Conservation (phyloP, 257 asterid genomes). For the Orobanche coerulescens region DNA sequence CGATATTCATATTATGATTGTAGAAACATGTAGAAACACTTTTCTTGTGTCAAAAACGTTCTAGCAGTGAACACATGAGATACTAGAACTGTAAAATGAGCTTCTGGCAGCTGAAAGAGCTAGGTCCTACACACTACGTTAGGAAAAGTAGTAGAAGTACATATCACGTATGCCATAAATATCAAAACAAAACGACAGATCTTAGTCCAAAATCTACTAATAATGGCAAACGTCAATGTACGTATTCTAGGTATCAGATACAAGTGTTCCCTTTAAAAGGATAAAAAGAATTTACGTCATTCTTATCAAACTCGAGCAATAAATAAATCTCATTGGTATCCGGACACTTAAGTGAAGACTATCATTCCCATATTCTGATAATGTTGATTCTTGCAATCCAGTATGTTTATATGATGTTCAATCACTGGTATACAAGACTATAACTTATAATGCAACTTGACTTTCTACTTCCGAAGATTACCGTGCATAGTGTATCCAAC, state of each 20-base stretch:
- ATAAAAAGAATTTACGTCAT: not conserved
- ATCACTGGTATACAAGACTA: not conserved
- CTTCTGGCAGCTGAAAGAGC: no score
- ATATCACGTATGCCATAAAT: not conserved
- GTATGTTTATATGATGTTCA: constrained; percentile 8
- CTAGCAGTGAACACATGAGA: not conserved
- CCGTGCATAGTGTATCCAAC: not conserved
- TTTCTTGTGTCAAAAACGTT: no score
- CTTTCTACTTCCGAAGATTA: not conserved
- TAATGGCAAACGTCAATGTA: not conserved
- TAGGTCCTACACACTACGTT: no score
- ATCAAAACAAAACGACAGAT: not conserved
- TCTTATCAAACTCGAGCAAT: not conserved
- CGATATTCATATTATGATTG: no score
- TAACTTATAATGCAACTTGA: not conserved
- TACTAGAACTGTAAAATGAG: no score
- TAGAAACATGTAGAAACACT: no score
- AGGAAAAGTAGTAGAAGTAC: no score
- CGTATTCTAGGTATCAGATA: not conserved
- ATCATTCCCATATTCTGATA: not conserved
- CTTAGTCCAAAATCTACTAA: not conserved
- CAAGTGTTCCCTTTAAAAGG: not conserved
- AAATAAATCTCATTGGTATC: not conserved
- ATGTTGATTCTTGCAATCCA: not conserved
- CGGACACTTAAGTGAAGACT: not conserved